A percentile compares a stretch with the other conserved stretches of the same genome.
Conservation (phyloP, 139 green algal species). For the Tetratostichococcus sp. region DNA sequence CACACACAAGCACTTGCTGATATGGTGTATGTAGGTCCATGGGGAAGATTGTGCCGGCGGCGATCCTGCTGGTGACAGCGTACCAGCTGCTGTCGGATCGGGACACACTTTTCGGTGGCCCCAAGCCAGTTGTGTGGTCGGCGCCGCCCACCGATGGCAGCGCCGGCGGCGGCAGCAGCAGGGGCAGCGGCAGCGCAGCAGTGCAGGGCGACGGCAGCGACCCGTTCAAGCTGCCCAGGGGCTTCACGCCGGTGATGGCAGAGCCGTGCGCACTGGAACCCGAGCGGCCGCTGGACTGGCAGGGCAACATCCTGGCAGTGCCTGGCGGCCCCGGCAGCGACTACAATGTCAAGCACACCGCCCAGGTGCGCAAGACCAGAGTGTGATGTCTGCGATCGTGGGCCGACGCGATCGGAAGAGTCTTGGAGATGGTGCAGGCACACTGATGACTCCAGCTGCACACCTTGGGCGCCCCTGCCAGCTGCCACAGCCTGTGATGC, state of each 20-base stretch:
- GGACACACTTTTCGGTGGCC: neutral
- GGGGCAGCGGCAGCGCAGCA: too few species aligned
- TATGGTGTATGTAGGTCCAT: neutral
- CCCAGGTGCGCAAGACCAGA: neutral
- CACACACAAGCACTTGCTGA: too few species aligned
- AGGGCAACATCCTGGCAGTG: neutral
- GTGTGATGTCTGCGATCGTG: too few species aligned
- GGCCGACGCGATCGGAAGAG: too few species aligned
- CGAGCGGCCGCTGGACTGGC: neutral
- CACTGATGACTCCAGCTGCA: neutral
- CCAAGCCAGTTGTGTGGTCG: neutral
- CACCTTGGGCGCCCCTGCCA: too few species aligned
- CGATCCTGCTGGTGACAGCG: neutral
- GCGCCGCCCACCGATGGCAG: neutral
- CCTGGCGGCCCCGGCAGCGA: neutral
- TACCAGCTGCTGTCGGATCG: neutral
- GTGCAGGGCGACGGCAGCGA: neutral
- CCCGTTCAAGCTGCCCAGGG: neutral
- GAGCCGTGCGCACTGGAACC: neutral
- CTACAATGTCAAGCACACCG: neutral
- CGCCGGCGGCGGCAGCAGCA: too few species aligned
- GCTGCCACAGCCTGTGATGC: too few species aligned
- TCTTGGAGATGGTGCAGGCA: too few species aligned
- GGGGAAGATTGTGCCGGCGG: neutral
- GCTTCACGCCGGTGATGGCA: neutral